Base-by-base conservation (phyloP, 202 grass and related monocot species). In the Brachypodium distachyon region DNA sequence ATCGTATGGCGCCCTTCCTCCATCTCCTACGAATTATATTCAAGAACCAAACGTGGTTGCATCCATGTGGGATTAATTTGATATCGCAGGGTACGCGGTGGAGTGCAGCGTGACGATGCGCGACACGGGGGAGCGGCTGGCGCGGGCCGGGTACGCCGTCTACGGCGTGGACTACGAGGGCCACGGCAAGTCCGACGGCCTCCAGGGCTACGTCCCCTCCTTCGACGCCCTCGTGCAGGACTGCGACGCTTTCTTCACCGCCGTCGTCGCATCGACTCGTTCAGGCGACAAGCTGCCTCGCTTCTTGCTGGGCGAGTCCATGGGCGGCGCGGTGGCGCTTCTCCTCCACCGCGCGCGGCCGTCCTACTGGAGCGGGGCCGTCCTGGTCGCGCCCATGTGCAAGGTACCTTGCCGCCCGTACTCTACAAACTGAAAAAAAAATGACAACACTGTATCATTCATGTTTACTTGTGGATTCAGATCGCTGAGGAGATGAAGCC, bases 311-410 rank as follows among this genome's bases (percentile, higher is more conserved):
- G 88, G 88, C 32, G 88, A 90, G 36, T 90, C 88, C 21, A 90
- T 90, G 88, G 88, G 88, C 38, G 88, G 88, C 40, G 88, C 88
- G 3, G 76, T 90, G 58, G 63, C 43, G 22, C 88, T 90, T 13
- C 80, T 87, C 10, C 84, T 90, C 13, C 88, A 90, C 46, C 55
- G 80, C 12, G 72, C 52, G 26, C 57, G 76, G 2, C 62, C 70
- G 3, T 12, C 63, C 62, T 90, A 58, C 58, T 90, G 88, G 88
- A 62, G 70, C 60, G 88, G 88, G 8, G 84, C 88, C 25, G 72
- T 90, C 54, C 61, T 90, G 7, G 84, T 90, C 9, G 88, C 88
- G 14, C 88, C 88, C 8, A 90, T 90, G 88, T 90, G 88, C 88
- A 90, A 87, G 85, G 85, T n/a, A n/a, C n/a, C n/a, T n/a, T n/a